Evolutionary conservation across 1,139 yeast species (phyloP), one percentile per base, ranked within the genome.

Genomic region (Debaryomycetaceae sp.): DNA sequence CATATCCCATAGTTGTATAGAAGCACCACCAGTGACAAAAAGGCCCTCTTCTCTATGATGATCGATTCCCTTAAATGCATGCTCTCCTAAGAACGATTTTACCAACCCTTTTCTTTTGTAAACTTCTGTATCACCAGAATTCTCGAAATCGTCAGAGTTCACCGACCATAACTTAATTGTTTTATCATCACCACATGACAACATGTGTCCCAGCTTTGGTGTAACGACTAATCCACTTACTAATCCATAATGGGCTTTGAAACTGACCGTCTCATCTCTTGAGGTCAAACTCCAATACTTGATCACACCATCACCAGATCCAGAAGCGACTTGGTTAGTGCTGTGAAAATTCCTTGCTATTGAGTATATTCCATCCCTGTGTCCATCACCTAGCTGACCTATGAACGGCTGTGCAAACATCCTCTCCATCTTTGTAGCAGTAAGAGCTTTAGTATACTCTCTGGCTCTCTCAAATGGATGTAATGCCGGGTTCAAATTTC

Each of bases 361-460:
- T 29, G 84, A 74, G 64, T 93, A 93, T n/a, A 95, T 89, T 43
- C 98, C 98, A 62, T 95, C 99, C 46, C 95, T 72, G 59, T 95
- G 99, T 9, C 99, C 99, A 53, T 83, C 80, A 2, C 99, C 99
- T 34, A 95, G 69, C 62, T 95, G 98, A 1, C 97, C 97, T 17
- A 95, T 76, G 65, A 95, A 93, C 5, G 99, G 99, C 60, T 91
- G 91, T 0, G 99, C 99, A 77, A 95, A 93, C 88, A 93, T 86
- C 54, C 97, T 76, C 60, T 91, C 98, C 68, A 95, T 67, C 63
- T 95, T 95, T 14, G 98, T 91, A 24, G 99, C 98, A 47, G 90
- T 91, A 44, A 95, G 68, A 1, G 99, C 99, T 54, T 91, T 80
- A 14, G 97, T 88, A 60, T 95, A 95, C 65, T 95, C 99, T 61